Conservation (phyloP, 139 green algal genomes). For the Tetradesmus lagerheimii region DNA sequence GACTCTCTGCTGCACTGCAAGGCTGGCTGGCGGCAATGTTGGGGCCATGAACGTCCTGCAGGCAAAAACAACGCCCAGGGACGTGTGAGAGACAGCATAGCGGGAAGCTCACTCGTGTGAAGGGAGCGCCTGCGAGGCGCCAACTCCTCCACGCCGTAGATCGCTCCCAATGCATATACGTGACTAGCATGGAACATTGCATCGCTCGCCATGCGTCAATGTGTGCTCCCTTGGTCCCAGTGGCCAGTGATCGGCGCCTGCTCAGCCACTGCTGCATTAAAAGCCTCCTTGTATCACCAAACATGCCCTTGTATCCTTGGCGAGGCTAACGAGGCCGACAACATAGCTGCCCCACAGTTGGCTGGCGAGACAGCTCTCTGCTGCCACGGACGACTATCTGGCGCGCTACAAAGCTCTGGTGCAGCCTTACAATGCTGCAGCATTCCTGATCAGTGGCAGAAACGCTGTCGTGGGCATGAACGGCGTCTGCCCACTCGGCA, state of each 20-base stretch:
- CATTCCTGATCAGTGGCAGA: neutral
- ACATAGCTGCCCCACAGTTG: neutral
- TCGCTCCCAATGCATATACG: neutral
- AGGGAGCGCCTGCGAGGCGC: neutral
- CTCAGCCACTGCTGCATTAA: neutral
- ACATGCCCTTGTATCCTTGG: neutral
- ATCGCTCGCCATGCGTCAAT: neutral
- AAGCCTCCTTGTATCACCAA: neutral
- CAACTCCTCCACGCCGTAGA: neutral
- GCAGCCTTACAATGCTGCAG: no score
- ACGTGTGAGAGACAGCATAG: neutral
- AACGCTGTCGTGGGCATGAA: neutral
- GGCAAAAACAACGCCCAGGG: neutral
- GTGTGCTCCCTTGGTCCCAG: neutral
- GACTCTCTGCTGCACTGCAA: neutral
- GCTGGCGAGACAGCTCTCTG: neutral
- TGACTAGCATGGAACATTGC: neutral
- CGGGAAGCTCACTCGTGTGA: neutral
- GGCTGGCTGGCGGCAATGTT: conserved; percentile 11
- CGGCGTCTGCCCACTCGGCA: neutral
- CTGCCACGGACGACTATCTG: neutral
- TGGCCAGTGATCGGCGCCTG: neutral
- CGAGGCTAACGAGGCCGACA: neutral
- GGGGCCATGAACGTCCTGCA: neutral
- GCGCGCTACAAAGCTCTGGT: neutral